phyloP scores from a whole-genome alignment of 2,329 filamentous ascomycete genomes.

The Diaporthe batatas region DNA sequence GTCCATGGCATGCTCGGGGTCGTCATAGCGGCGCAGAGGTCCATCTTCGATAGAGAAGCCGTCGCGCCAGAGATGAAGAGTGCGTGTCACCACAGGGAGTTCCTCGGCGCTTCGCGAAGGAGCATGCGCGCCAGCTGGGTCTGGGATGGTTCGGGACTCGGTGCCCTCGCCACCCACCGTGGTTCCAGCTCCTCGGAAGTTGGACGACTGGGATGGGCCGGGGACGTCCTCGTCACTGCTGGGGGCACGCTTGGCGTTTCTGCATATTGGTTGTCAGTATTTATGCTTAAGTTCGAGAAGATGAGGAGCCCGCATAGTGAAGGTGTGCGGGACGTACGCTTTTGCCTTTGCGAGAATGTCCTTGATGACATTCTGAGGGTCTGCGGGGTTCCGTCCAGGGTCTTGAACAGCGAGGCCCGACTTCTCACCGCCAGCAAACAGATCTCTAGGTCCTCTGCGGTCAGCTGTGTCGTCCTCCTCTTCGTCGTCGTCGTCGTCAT shows the following conservation, averaged over 20 bases:
- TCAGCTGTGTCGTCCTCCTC: conserved; percentile 68
- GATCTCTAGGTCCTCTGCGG: conserved; percentile 71
- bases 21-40: conserved; percentile 81
- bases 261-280: conserved; percentile 50
- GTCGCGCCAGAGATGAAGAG: conserved; percentile 84
- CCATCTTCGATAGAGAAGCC: conserved; percentile 90
- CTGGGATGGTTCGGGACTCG: conserved; percentile 77
- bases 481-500: conserved; percentile 72
- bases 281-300: background rate
- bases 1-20: conserved; percentile 79
- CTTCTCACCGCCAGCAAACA: conserved; percentile 90
- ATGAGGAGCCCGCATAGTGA: background rate
- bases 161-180: conserved; percentile 84
- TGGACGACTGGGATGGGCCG: conserved; percentile 59
- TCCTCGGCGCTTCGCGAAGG: conserved; percentile 48
- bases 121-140: conserved; percentile 55
- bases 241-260: conserved; percentile 67
- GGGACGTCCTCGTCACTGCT: conserved; percentile 54
- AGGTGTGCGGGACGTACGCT: conserved; percentile 60
- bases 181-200: conserved; percentile 78
- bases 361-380: conserved; percentile 69
- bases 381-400: conserved; percentile 62
- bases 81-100: conserved; percentile 58
- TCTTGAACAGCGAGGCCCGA: conserved; percentile 79
- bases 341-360: conserved; percentile 75